Evolutionary conservation across 2,329 filamentous ascomycete genomes (phyloP), one percentile per base, ranked within the genome.

Genomic region (Arthroderma sp.): DNA sequence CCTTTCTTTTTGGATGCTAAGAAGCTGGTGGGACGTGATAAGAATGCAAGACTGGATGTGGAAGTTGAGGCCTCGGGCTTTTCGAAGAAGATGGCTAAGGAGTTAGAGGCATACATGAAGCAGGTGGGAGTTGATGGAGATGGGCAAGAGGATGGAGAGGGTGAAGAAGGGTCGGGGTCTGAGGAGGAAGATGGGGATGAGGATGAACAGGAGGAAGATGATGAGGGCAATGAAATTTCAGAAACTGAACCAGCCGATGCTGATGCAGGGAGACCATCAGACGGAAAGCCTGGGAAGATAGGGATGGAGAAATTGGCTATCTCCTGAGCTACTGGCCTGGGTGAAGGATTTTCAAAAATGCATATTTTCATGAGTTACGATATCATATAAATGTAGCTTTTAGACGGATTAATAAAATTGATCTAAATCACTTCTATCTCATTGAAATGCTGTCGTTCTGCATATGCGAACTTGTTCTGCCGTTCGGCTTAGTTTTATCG

Each of bases 61-160:
- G 78, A 85, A 30, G 87, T 94, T 1, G 83, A 93, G 58, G 91
- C 91, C 0, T 94, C 86, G 1, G 91, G 91, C 0, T 96, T 98
- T 62, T 94, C 86, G 15, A 93, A 83, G 70, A 96, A 94, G 68
- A 94, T 95, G 83, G 77, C 86, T 10, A 94, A 91, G 63, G 91
- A 98, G 54, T 68, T 98, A 10, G 91, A 95, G 59, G 75, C 78
- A 6, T 94, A 94, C 52, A 91, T 98, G 67, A 82, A 87, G 59
- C 76, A 80, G 43, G 72, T 80, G 38, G 77, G 76, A 6, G 71
- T 74, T 8, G 74, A 78, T 49, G 70, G 71, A 2, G 71, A 74
- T 53, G 62, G 58, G 6, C 52, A 53, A 4, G 57, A 57, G 7
- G 55, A 58, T 31, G 53, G 36, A 49, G 60, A 57, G 31, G 60